Evolutionary conservation across 2,329 filamentous ascomycete species (phyloP).

Genomic region (Sporothrix protearum): DNA sequence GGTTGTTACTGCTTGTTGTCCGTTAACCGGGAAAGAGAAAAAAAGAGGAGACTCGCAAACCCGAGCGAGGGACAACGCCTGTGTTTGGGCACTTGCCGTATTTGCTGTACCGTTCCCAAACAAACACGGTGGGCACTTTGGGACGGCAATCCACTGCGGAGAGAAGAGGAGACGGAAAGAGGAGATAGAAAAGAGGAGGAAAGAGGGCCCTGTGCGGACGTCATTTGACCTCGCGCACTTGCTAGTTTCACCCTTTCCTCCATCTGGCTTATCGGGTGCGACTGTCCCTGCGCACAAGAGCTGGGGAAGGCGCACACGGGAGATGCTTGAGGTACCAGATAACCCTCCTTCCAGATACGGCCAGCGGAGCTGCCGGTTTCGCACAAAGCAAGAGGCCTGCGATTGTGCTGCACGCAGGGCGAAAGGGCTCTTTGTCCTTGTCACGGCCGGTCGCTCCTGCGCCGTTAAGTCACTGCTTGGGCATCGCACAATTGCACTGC

Average conservation of each 20-base stretch:
- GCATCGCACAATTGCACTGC: not conserved
- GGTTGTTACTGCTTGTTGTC: not conserved
- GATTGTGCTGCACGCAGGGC: not conserved
- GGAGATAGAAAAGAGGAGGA: not conserved
- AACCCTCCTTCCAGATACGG: not conserved
- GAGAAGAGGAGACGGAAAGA: slow-evolving; percentile 15
- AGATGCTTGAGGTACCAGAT: not conserved
- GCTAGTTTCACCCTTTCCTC: slow-evolving; percentile 8
- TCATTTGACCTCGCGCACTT: slow-evolving; percentile 14
- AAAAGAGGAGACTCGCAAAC: not conserved
- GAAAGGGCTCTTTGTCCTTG: not conserved
- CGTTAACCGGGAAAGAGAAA: not conserved
- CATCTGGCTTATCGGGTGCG: slow-evolving; percentile 8
- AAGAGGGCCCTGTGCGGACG: slow-evolving; percentile 6
- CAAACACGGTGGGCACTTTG: slow-evolving; percentile 4
- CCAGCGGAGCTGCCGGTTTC: slow-evolving; percentile 1
- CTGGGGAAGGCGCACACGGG: slow-evolving; percentile 5
- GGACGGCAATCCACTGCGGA: not conserved
- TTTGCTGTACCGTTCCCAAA: slow-evolving; percentile 13
- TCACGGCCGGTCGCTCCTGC: not conserved
- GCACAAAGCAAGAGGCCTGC: not conserved
- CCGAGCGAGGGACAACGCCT: not conserved
- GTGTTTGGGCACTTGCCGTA: slow-evolving; percentile 10
- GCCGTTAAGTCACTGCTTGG: not conserved
- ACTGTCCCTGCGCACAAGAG: not conserved